Percentiles rank a stretch among this genome's conserved stretches.
Evolutionary conservation across 805 yeast species (phyloP).

Genomic region (Yarrowia hollandica): DNA sequence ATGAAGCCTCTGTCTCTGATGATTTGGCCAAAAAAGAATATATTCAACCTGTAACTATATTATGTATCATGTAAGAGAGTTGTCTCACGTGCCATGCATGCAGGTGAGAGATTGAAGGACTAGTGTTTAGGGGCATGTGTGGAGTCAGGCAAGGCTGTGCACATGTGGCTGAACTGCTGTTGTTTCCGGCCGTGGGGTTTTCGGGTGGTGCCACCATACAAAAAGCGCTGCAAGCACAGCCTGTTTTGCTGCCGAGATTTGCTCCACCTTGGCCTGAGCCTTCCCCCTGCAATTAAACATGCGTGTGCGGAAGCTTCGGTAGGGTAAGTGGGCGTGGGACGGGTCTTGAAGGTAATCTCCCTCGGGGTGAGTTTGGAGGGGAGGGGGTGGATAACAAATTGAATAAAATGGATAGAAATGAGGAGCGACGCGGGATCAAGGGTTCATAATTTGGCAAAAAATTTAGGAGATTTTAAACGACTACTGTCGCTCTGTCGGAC

Average conservation of each 20-base stretch:
- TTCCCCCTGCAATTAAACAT: not conserved
- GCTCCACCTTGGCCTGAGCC: not conserved
- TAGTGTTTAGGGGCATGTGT: not conserved
- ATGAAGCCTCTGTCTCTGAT: too few relatives aligned
- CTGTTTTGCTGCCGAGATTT: too few relatives aligned
- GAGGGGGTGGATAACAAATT: too few relatives aligned
- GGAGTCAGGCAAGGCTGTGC: not conserved
- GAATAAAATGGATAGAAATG: too few relatives aligned
- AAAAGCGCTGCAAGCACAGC: too few relatives aligned
- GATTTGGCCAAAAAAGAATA: too few relatives aligned
- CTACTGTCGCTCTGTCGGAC: too few relatives aligned
- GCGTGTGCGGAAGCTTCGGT: not conserved
- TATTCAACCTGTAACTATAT: conserved; percentile 5
- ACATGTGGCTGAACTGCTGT: not conserved
- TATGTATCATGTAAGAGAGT: conserved; percentile 2
- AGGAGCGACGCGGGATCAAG: too few relatives aligned
- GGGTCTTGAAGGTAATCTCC: not conserved
- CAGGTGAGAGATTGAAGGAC: not conserved
- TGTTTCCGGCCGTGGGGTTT: too few relatives aligned
- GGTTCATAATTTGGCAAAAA: too few relatives aligned
- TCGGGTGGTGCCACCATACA: too few relatives aligned
- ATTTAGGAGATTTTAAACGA: too few relatives aligned
- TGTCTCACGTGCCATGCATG: conserved; percentile 15
- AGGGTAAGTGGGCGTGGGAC: not conserved
- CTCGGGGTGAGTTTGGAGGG: not conserved